phyloP scores from a whole-genome alignment of 306 rosid genomes.

The Hippophae tibetana region DNA sequence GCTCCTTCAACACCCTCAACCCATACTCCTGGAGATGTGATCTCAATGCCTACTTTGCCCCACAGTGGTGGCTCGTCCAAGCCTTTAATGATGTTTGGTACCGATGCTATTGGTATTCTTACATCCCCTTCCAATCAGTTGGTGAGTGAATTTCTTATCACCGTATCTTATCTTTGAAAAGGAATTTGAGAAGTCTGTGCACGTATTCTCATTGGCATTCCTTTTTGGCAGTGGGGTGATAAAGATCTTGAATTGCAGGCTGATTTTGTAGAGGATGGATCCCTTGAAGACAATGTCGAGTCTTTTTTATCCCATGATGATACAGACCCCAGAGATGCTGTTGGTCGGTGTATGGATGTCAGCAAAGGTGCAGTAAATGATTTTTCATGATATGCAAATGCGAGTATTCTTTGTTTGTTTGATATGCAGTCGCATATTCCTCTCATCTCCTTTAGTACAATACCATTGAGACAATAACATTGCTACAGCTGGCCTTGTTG shows the following conservation, averaged over 20 bases:
- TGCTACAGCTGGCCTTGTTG: background rate
- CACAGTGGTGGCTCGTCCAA: slow-evolving; percentile 80
- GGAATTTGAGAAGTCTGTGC: slow-evolving; percentile 54
- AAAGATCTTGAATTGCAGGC: slow-evolving; percentile 99
- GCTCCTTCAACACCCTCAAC: slow-evolving; percentile 99
- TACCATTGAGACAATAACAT: too few species aligned
- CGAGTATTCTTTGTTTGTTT: too few species aligned
- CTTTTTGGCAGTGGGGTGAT: slow-evolving; percentile 99
- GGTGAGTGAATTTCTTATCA: slow-evolving; percentile 46
- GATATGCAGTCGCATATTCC: too few species aligned
- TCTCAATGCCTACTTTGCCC: slow-evolving; percentile 92
- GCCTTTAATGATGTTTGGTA: slow-evolving; percentile 73
- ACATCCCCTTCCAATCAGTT: slow-evolving; percentile 89
- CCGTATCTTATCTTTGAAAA: slow-evolving; percentile 21
- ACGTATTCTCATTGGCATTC: slow-evolving; percentile 70
- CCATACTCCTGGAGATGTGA: slow-evolving; percentile 96
- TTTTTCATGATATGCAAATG: slow-evolving; percentile 16
- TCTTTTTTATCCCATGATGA: slow-evolving; percentile 98
- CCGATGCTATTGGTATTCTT: slow-evolving; percentile 76
- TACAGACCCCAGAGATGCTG: slow-evolving; percentile 83
- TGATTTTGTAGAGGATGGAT: slow-evolving; percentile 93
- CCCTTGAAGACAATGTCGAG: slow-evolving; percentile 93
- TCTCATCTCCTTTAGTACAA: too few species aligned
- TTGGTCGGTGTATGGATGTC: slow-evolving; percentile 90
- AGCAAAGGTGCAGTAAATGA: slow-evolving; percentile 77